phyloP scores from a whole-genome alignment of 2,329 filamentous ascomycete genomes.

The Trichophyton mentagrophytes region DNA sequence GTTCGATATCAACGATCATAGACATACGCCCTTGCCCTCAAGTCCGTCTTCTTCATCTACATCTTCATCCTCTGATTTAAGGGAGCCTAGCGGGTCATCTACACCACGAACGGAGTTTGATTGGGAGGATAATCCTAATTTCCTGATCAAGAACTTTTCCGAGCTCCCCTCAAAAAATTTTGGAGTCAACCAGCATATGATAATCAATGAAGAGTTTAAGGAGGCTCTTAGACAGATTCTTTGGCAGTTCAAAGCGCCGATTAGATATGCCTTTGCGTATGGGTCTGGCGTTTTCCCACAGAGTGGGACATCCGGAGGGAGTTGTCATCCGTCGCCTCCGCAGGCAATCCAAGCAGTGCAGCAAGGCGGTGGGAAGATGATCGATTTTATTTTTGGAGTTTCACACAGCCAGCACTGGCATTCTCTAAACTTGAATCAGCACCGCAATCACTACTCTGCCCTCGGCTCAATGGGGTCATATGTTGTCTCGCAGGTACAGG shows the following conservation, averaged over 20 bases:
- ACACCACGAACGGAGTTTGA: slow-evolving; percentile 28
- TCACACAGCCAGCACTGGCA: slow-evolving; percentile 95
- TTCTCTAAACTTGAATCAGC: slow-evolving; percentile 61
- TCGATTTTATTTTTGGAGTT: slow-evolving; percentile 96
- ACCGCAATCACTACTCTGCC: slow-evolving; percentile 84
- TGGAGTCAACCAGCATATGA: slow-evolving; percentile 90
- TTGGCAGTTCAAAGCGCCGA: slow-evolving; percentile 83
- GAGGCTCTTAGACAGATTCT: slow-evolving; percentile 75
- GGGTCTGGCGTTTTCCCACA: slow-evolving; percentile 95
- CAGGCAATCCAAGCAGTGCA: slow-evolving; percentile 72
- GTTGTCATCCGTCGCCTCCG: slow-evolving; percentile 68
- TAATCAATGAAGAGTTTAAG: slow-evolving; percentile 92
- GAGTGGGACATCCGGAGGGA: slow-evolving; percentile 32
- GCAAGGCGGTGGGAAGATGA: slow-evolving; percentile 83
- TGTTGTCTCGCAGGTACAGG: slow-evolving; percentile 72
- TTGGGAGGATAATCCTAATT: slow-evolving; percentile 66
- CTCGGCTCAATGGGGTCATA: slow-evolving; percentile 74
- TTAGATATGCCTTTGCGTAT: slow-evolving; percentile 93
- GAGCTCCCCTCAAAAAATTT: slow-evolving; percentile 69
- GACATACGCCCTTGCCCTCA: slow-evolving; percentile 10
- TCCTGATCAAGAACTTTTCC: slow-evolving; percentile 59
- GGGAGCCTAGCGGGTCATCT: slow-evolving; percentile 21
- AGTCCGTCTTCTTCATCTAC: not conserved
- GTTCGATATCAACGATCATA: slow-evolving; percentile 14
- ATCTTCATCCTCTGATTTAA: slow-evolving; percentile 5